Percentiles rank a stretch among this genome's conserved stretches.
Conservation (phyloP, 73 alveolate species). For the Durusdinium trenchii region DNA sequence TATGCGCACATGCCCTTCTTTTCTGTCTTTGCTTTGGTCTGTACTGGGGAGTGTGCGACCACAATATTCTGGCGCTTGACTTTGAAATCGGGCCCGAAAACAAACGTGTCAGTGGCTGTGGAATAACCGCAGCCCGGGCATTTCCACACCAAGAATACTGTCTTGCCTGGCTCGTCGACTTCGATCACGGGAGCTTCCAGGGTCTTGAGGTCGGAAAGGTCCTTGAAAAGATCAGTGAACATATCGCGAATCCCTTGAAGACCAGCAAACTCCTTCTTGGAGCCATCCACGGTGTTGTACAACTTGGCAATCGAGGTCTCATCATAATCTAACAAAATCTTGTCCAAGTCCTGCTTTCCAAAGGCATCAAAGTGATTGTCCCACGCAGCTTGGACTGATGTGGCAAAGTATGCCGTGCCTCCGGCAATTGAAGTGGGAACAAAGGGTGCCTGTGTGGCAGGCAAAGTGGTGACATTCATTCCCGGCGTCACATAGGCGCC, state of each 20-base stretch:
- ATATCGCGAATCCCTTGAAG: constrained; percentile 50
- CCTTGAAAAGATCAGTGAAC: constrained; percentile 31
- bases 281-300: constrained; percentile 72
- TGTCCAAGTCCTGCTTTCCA: constrained; percentile 84
- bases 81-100: constrained; percentile 83
- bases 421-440: neutral
- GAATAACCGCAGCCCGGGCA: constrained; percentile 77
- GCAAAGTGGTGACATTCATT: neutral
- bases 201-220: constrained; percentile 2
- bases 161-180: constrained; percentile 82
- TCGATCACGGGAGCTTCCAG: constrained; percentile 42
- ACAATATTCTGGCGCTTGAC: constrained; percentile 93
- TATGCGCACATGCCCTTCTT: constrained; percentile 59
- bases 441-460: neutral
- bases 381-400: constrained; percentile 75
- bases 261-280: constrained; percentile 69
- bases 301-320: constrained; percentile 43
- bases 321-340: constrained; percentile 47
- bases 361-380: constrained; percentile 93
- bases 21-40: constrained; percentile 34
- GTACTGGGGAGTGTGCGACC: constrained; percentile 28
- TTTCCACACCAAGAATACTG: constrained; percentile 75
- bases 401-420: neutral
- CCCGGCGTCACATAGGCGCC: constrained; percentile 8
- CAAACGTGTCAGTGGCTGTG: constrained; percentile 92